A percentile compares a stretch with the other conserved stretches of the same genome.
Evolutionary conservation across 1,284 basidiomycete species (phyloP).

Genomic region (Fomes fomentarius): DNA sequence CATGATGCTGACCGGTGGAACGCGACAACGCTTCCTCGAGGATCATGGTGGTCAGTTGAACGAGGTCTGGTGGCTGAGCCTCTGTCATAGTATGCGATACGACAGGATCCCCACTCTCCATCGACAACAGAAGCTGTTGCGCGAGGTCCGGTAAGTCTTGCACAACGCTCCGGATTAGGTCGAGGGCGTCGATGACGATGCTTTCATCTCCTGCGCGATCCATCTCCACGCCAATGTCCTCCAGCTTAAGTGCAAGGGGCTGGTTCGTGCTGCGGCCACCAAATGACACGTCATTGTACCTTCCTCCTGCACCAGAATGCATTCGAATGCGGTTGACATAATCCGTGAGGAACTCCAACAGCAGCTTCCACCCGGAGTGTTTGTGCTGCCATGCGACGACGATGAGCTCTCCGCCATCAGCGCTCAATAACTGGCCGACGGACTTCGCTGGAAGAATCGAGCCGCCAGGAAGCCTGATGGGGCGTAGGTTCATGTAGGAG

Average conservation of each 20-base stretch:
- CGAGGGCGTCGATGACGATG: conserved; percentile 73
- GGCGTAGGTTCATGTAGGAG: conserved; percentile 66
- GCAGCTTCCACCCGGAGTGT: conserved; percentile 82
- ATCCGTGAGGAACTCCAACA: conserved; percentile 77
- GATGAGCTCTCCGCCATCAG: conserved; percentile 70
- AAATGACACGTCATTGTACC: conserved; percentile 56
- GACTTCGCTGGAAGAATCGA: conserved; percentile 69
- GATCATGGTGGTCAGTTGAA: conserved; percentile 81
- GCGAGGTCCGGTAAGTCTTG: conserved; percentile 69
- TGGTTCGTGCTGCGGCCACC: conserved; percentile 41
- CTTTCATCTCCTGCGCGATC: conserved; percentile 56
- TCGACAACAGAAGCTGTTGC: conserved; percentile 64
- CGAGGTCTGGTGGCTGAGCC: conserved; percentile 64
- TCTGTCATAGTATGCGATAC: conserved; percentile 54
- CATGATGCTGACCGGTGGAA: conserved; percentile 45
- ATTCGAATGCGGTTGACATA: conserved; percentile 62
- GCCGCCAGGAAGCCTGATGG: conserved; percentile 77
- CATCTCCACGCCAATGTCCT: conserved; percentile 73
- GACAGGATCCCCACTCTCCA: conserved; percentile 60
- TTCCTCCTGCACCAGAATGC: conserved; percentile 40
- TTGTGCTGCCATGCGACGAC: conserved; percentile 82
- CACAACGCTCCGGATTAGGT: conserved; percentile 78
- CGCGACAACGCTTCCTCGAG: conserved; percentile 80
- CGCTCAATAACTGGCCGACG: conserved; percentile 71
- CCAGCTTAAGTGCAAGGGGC: conserved; percentile 53